Evolutionary conservation across 2,329 filamentous ascomycete species (phyloP).

Genomic region (Monosporascus sp.): DNA sequence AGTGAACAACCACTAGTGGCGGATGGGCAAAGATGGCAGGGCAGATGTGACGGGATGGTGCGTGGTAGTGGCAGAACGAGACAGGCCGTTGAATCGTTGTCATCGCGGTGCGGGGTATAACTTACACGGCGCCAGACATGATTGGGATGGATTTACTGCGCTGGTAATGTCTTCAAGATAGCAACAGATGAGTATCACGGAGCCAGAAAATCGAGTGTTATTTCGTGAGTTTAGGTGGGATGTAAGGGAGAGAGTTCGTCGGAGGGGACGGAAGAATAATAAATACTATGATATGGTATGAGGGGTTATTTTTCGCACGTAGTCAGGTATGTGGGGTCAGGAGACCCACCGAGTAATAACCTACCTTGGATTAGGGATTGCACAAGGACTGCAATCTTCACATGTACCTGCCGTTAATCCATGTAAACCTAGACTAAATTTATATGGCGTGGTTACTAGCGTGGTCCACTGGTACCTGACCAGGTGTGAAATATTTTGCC

Average conservation of each 20-base stretch:
- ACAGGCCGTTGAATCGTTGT: constrained; percentile 13
- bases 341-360: too few relatives aligned
- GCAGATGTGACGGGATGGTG: not conserved
- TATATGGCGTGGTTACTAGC: too few relatives aligned
- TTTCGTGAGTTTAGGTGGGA: not conserved
- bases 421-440: too few relatives aligned
- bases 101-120: constrained; percentile 25
- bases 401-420: too few relatives aligned
- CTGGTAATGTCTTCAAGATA: not conserved
- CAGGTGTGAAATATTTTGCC: too few relatives aligned
- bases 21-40: not conserved
- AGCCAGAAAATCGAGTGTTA: not conserved
- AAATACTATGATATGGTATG: too few relatives aligned
- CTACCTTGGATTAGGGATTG: too few relatives aligned
- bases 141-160: constrained; percentile 26
- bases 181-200: not conserved
- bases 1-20: constrained; percentile 6
- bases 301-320: too few relatives aligned
- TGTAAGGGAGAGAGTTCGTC: constrained; percentile 7
- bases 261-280: constrained; percentile 2
- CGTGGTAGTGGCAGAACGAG: not conserved
- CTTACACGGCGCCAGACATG: constrained; percentile 67
- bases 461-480: too few relatives aligned
- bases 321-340: too few relatives aligned
- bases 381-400: too few relatives aligned